These are phyloP conservation scores for Calcarisporium arbuscula DNA, from an alignment of 2,329 filamentous ascomycete species.

Conservation along the genomic window DNA sequence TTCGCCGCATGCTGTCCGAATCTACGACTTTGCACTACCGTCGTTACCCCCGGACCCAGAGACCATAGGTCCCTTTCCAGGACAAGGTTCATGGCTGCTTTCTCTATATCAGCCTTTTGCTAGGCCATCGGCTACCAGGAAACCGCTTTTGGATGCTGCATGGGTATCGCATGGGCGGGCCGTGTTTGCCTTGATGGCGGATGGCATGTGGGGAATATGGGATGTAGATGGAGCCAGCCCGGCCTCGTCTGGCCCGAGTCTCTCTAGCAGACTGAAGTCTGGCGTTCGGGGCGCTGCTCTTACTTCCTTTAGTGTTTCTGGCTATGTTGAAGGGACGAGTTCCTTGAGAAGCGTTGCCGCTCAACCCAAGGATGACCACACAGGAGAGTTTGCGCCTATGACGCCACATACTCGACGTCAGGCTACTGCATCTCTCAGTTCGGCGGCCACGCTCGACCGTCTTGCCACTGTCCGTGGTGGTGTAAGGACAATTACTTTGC, in stretches of 20 bases:
- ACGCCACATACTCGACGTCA: constrained; percentile 55
- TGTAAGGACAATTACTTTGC: constrained; percentile 42
- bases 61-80: constrained; percentile 43
- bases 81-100: constrained; percentile 58
- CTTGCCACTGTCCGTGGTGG: constrained; percentile 47
- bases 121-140: constrained; percentile 43
- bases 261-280: constrained; percentile 44
- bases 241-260: constrained; percentile 29
- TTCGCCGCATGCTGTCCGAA: constrained; percentile 48
- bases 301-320: constrained; percentile 51
- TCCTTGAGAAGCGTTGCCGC: constrained; percentile 38
- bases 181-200: constrained; percentile 50
- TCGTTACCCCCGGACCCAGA: constrained; percentile 46
- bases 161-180: constrained; percentile 58
- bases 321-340: constrained; percentile 55
- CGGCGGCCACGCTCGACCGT: constrained; percentile 40
- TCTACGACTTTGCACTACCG: constrained; percentile 55
- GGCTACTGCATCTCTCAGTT: constrained; percentile 37
- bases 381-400: constrained; percentile 55
- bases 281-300: constrained; percentile 52
- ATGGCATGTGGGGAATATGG: constrained; percentile 64
- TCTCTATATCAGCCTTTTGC: constrained; percentile 54
- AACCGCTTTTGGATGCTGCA: constrained; percentile 54
- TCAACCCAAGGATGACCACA: constrained; percentile 29
- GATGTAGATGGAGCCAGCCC: constrained; percentile 55